Conservation (phyloP, 306 rosid genomes). For the Luffa acutangula region DNA sequence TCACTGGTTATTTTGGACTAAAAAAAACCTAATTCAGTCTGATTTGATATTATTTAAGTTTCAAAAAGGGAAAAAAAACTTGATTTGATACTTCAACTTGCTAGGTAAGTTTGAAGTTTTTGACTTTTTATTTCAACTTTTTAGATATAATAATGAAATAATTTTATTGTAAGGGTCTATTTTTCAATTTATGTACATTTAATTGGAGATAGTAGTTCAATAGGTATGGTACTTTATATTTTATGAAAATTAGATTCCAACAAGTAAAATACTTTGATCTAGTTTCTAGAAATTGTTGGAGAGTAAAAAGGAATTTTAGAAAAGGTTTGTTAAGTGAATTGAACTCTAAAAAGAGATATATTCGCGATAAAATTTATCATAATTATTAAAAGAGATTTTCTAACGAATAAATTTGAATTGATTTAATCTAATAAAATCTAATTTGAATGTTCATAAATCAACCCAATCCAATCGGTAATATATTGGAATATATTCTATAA, state of each 20-base stretch:
- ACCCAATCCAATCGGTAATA: not conserved
- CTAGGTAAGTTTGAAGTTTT: too few relatives aligned
- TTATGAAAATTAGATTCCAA: not conserved
- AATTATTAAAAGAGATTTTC: not conserved
- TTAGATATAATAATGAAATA: not conserved
- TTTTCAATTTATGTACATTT: too few relatives aligned
- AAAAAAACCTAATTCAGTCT: too few relatives aligned
- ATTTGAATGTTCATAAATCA: not conserved
- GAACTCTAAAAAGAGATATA: not conserved
- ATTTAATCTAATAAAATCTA: not conserved
- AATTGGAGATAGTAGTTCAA: not conserved
- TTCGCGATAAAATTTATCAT: not conserved
- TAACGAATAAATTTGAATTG: not conserved
- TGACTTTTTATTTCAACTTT: too few relatives aligned
- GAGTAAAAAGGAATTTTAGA: not conserved
- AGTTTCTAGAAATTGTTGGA: not conserved
- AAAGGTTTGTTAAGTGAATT: not conserved
- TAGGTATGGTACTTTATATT: not conserved
- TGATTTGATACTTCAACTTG: too few relatives aligned
- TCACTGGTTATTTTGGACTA: too few relatives aligned
- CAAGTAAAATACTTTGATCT: not conserved
- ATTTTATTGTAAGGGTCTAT: not conserved
- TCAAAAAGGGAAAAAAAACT: too few relatives aligned
- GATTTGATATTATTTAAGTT: too few relatives aligned
- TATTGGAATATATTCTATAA: not conserved